Evolutionary conservation across 371 early-diverging fungal genomes (phyloP).

Genomic region (Choanephora cucurbitarum): DNA sequence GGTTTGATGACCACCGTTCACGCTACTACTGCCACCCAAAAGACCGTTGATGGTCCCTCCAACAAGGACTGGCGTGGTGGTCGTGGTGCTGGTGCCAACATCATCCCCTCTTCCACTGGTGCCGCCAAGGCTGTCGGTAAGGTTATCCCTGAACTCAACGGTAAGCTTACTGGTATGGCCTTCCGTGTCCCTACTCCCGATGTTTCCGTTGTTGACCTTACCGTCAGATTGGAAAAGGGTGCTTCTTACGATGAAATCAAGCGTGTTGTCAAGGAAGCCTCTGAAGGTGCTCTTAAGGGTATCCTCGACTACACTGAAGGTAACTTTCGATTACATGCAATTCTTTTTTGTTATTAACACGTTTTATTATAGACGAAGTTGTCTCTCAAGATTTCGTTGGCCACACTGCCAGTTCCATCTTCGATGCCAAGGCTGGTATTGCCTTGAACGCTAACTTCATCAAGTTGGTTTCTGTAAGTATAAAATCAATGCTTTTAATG

Average conservation of each 20-base stretch:
- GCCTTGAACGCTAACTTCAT: conserved; percentile 95
- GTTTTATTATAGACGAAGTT: conserved; percentile 92
- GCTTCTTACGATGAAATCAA: conserved; percentile 94
- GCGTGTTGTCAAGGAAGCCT: conserved; percentile 81
- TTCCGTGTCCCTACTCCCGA: conserved; percentile 98
- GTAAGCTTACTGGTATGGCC: conserved; percentile 99
- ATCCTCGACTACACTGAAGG: conserved; percentile 84
- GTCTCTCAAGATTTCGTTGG: conserved; percentile 97
- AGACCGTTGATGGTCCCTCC: conserved; percentile 99
- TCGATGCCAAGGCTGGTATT: conserved; percentile 98
- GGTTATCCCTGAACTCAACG: conserved; percentile 96
- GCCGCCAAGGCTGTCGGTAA: conserved; percentile 99
- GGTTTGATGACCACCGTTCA: conserved; percentile 97
- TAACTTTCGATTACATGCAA: too few species aligned
- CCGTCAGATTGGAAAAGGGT: conserved; percentile 86
- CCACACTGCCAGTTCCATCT: conserved; percentile 86
- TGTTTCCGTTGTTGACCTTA: conserved; percentile 99
- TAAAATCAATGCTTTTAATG: neutral
- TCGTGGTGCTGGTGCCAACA: conserved; percentile 96
- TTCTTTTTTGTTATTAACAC: too few species aligned
- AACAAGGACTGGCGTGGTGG: conserved; percentile 95
- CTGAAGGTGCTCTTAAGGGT: conserved; percentile 85
- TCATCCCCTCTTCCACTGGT: conserved; percentile 99
- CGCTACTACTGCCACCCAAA: conserved; percentile 98
- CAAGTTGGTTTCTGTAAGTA: conserved; percentile 74